These are phyloP conservation scores for Aspergillus haitiensis DNA, from an alignment of 495 filamentous ascomycete genomes.

Conservation along the genomic window DNA sequence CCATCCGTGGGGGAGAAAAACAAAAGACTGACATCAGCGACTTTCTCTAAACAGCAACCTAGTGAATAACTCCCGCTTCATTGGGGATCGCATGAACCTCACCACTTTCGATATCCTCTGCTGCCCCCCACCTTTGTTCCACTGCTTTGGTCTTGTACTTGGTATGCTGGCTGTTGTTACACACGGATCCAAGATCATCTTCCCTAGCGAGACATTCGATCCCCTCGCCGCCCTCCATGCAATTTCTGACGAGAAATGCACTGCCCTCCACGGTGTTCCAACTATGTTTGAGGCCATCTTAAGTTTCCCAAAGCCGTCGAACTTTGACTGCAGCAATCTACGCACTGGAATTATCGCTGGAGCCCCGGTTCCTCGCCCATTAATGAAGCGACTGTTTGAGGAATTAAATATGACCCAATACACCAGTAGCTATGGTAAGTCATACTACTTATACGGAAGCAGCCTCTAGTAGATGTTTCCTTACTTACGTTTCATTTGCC, in stretches of 20 bases:
- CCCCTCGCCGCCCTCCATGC: conserved; percentile 57
- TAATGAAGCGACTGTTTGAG: conserved; percentile 62
- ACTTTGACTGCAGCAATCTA: conserved; percentile 49
- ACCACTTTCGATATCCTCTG: conserved; percentile 62
- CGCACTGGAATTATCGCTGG: conserved; percentile 71
- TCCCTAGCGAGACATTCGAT: conserved; percentile 65
- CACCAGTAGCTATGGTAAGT: conserved; percentile 61
- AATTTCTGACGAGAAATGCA: conserved; percentile 63
- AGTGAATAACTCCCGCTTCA: conserved; percentile 68
- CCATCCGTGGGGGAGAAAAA: conserved; percentile 3
- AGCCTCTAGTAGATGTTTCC: neutral
- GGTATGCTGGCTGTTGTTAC: conserved; percentile 66
- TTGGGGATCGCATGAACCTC: conserved; percentile 67
- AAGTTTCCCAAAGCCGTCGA: conserved; percentile 47
- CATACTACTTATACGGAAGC: neutral
- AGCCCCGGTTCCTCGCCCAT: conserved; percentile 60
- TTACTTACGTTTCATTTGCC: neutral
- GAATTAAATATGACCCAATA: conserved; percentile 67
- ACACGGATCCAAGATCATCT: conserved; percentile 66
- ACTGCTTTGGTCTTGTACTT: conserved; percentile 73
- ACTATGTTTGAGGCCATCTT: conserved; percentile 72
- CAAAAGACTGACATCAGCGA: conserved; percentile 11
- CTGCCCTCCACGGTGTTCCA: conserved; percentile 68
- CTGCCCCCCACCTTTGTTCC: conserved; percentile 70
- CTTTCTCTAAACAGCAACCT: conserved; percentile 52